Evolutionary conservation across 345 rosid genomes (phyloP).

Genomic region (Passiflora organensis): DNA sequence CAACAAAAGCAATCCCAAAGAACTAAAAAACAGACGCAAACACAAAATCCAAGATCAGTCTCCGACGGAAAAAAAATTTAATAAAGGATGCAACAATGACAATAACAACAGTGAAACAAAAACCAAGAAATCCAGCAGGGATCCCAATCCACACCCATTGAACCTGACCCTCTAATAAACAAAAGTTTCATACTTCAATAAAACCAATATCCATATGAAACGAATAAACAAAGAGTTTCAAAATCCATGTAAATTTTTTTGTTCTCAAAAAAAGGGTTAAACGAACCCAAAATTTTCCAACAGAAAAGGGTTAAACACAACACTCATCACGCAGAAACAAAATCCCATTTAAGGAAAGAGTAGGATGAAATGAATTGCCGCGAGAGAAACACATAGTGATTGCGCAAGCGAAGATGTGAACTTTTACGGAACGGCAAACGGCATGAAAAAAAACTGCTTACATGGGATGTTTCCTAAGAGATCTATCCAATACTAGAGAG

Average conservation of each 20-base stretch:
- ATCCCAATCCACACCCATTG: slow-evolving; percentile 76
- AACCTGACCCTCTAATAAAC: slow-evolving; percentile 43
- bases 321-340: slow-evolving; percentile 19
- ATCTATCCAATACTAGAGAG: slow-evolving; percentile 38
- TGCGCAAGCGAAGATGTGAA: background rate
- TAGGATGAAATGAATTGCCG: slow-evolving; percentile 29
- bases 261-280: background rate
- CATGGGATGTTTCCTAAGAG: slow-evolving; percentile 44
- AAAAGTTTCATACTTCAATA: slow-evolving; percentile 17
- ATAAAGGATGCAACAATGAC: slow-evolving; percentile 16
- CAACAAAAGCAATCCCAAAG: too few relatives aligned
- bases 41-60: too few relatives aligned
- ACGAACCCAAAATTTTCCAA: slow-evolving; percentile 24
- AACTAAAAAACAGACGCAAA: too few relatives aligned
- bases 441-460: slow-evolving; percentile 27
- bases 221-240: background rate
- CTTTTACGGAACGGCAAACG: background rate
- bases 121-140: slow-evolving; percentile 71
- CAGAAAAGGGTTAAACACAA: slow-evolving; percentile 23
- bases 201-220: slow-evolving; percentile 6
- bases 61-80: background rate
- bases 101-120: slow-evolving; percentile 26
- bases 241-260: background rate
- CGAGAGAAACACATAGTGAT: too few relatives aligned
- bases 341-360: slow-evolving; percentile 20